A percentile compares a stretch with the other conserved stretches of the same genome.
Evolutionary conservation across 2,329 filamentous ascomycete genomes (phyloP).

Genomic region (Lachnellula willkommii): DNA sequence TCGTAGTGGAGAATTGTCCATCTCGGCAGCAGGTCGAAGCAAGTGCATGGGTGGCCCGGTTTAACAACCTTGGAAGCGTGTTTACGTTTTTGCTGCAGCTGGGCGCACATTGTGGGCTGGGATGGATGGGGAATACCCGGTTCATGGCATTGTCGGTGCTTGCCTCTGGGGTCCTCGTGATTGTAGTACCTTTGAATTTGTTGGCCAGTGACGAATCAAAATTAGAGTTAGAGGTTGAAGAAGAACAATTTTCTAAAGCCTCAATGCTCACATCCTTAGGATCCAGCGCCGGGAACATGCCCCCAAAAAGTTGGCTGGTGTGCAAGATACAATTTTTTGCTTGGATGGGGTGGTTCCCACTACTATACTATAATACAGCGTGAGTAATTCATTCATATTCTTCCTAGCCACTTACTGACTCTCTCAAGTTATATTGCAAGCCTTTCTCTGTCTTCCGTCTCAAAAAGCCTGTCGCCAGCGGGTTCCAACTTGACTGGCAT

Average conservation of each 20-base stretch:
- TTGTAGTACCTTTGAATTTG: slow-evolving; percentile 14
- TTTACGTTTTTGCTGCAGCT: slow-evolving; percentile 19
- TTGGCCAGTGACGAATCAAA: slow-evolving; percentile 4
- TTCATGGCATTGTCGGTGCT: slow-evolving; percentile 22
- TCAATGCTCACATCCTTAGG: not conserved
- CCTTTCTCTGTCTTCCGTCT: not conserved
- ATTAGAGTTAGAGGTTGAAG: not conserved
- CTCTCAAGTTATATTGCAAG: slow-evolving; percentile 11
- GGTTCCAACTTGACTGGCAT: not conserved
- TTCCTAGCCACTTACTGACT: not conserved
- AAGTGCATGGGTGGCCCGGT: slow-evolving; percentile 27
- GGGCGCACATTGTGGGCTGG: slow-evolving; percentile 8
- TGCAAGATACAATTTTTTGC: slow-evolving; percentile 25
- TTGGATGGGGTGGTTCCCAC: slow-evolving; percentile 32
- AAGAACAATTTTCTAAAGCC: not conserved
- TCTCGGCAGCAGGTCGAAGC: slow-evolving; percentile 28
- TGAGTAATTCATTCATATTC: slow-evolving; percentile 12
- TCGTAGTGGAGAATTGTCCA: slow-evolving; percentile 28
- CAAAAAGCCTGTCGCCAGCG: not conserved
- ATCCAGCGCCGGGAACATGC: slow-evolving; percentile 10
- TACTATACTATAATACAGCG: slow-evolving; percentile 31
- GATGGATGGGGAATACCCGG: slow-evolving; percentile 12
- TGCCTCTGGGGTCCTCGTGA: slow-evolving; percentile 10
- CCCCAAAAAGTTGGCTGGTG: slow-evolving; percentile 12
- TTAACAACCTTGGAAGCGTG: slow-evolving; percentile 29